phyloP scores from a whole-genome alignment of 805 yeast genomes.

The Starmerella ratchasimensis region DNA sequence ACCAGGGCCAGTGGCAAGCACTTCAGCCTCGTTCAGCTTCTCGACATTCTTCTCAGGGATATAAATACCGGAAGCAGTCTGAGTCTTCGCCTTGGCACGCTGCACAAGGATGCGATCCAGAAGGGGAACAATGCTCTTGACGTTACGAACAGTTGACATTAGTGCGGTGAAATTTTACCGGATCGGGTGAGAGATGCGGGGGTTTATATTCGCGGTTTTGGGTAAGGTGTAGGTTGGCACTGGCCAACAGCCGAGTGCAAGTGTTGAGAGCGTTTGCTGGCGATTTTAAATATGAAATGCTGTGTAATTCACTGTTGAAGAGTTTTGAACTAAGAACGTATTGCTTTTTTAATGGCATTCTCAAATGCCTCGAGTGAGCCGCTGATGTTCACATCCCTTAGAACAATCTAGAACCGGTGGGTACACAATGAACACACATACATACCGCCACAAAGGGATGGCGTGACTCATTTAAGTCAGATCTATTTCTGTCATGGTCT shows the following conservation, averaged over 20 bases:
- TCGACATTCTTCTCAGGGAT: constrained; percentile 94
- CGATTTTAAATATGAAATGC: too few relatives aligned
- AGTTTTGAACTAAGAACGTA: neutral
- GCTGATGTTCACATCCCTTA: too few relatives aligned
- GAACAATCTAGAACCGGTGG: constrained; percentile 10
- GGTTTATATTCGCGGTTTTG: too few relatives aligned
- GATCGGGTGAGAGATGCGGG: neutral
- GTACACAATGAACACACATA: neutral
- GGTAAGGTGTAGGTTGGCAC: too few relatives aligned
- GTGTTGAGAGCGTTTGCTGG: too few relatives aligned
- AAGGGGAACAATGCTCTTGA: constrained; percentile 78
- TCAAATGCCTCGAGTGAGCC: too few relatives aligned
- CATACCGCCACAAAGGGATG: too few relatives aligned
- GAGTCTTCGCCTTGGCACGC: constrained; percentile 78
- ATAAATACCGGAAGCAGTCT: constrained; percentile 85
- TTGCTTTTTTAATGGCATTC: too few relatives aligned
- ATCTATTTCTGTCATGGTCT: too few relatives aligned
- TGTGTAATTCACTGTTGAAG: neutral
- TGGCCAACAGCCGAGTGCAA: too few relatives aligned
- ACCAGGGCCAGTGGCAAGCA: constrained; percentile 93
- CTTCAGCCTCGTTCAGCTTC: constrained; percentile 84
- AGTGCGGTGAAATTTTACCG: constrained; percentile 3
- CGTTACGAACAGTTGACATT: constrained; percentile 44
- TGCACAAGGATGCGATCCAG: constrained; percentile 94
- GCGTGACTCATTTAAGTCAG: too few relatives aligned